Conservation (phyloP, 2,329 filamentous ascomycete species). For the Epichloe aotearoae region DNA sequence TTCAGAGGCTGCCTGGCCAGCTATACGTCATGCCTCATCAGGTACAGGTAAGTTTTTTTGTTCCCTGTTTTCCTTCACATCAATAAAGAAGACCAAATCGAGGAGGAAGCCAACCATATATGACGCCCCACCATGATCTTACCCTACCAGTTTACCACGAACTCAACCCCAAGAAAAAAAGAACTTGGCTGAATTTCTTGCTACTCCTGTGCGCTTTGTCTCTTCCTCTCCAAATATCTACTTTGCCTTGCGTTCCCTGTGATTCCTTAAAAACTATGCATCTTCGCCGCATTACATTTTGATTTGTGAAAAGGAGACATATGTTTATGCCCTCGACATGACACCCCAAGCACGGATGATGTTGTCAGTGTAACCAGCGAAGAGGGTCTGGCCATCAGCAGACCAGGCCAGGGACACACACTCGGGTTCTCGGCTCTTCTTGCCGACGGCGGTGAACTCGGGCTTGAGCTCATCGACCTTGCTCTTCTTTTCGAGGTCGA, state of each 20-base stretch:
- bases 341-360: constrained; percentile 96
- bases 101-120: constrained; percentile 28
- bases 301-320: constrained; percentile 9
- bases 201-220: neutral
- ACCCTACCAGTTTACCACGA: constrained; percentile 19
- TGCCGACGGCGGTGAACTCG: constrained; percentile 91
- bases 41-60: constrained; percentile 13
- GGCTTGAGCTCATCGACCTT: constrained; percentile 99
- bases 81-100: constrained; percentile 31
- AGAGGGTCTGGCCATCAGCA: constrained; percentile 97
- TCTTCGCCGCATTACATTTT: neutral
- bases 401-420: constrained; percentile 96
- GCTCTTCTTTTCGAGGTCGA: constrained; percentile 99
- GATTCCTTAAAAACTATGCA: neutral
- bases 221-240: neutral
- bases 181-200: neutral
- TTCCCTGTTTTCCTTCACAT: constrained; percentile 23
- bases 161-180: constrained; percentile 5
- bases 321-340: constrained; percentile 73
- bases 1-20: constrained; percentile 25
- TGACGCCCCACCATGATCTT: constrained; percentile 33
- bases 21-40: constrained; percentile 25
- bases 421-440: constrained; percentile 99
- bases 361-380: constrained; percentile 99
- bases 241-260: neutral